These are phyloP conservation scores for Phanerodontia chrysosporium DNA, from an alignment of 768 basidiomycete species.

Conservation along the genomic window DNA sequence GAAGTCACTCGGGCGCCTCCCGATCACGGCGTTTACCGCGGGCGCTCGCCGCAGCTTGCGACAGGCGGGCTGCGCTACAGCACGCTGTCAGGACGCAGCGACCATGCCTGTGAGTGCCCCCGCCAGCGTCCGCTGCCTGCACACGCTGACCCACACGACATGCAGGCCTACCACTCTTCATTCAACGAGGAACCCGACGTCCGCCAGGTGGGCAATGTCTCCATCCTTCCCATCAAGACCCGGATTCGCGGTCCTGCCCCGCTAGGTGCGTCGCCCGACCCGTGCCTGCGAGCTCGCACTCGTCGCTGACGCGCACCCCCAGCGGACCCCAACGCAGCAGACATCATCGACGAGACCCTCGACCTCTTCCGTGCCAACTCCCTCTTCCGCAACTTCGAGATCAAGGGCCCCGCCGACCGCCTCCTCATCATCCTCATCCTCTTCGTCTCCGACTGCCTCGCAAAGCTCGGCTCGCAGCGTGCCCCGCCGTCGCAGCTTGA, in stretches of 20 bases:
- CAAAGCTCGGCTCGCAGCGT: conserved; percentile 75
- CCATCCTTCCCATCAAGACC: conserved; percentile 87
- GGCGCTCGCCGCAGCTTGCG: background rate
- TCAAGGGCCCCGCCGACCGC: conserved; percentile 95
- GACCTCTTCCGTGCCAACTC: conserved; percentile 98
- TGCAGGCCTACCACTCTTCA: conserved; percentile 92
- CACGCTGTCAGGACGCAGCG: conserved; percentile 1
- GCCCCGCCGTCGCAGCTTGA: conserved; percentile 73
- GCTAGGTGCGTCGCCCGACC: conserved; percentile 43
- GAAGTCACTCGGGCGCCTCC: background rate
- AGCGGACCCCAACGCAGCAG: conserved; percentile 78
- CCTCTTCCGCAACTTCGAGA: conserved; percentile 99
- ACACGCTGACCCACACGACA: conserved; percentile 22
- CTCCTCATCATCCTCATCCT: conserved; percentile 96
- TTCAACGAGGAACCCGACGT: conserved; percentile 84
- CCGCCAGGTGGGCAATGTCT: conserved; percentile 84
- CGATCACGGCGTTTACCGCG: background rate
- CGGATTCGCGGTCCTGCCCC: conserved; percentile 92
- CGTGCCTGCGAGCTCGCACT: background rate
- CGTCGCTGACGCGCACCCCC: conserved; percentile 7
- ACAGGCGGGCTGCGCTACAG: background rate
- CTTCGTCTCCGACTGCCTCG: conserved; percentile 95
- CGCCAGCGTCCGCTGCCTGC: background rate
- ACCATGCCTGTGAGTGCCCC: conserved; percentile 23
- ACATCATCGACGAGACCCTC: conserved; percentile 94